Evolutionary conservation across 768 basidiomycete genomes (phyloP).

Genomic region (Holtermannia corniformis): DNA sequence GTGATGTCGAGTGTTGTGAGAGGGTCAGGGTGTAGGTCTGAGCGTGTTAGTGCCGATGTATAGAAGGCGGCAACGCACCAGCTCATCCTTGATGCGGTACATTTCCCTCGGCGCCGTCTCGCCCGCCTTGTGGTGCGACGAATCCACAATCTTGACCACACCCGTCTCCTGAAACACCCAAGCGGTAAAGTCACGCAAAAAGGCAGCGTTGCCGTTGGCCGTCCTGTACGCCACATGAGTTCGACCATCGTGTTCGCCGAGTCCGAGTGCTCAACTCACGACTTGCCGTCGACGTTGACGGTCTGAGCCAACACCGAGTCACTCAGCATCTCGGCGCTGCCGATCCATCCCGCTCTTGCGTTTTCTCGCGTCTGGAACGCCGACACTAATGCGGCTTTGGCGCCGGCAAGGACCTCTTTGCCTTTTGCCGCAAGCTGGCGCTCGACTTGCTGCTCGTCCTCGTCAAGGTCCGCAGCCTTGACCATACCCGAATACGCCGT

Average conservation of each 20-base stretch:
- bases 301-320: slow-evolving; percentile 63
- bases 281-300: slow-evolving; percentile 42
- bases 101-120: slow-evolving; percentile 54
- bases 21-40: slow-evolving; percentile 68
- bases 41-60: too few species aligned
- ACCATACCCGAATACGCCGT: slow-evolving; percentile 38
- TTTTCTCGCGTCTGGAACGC: slow-evolving; percentile 80
- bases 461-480: slow-evolving; percentile 49
- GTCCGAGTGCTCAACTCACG: slow-evolving; percentile 48
- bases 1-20: slow-evolving; percentile 53
- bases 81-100: slow-evolving; percentile 78
- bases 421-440: slow-evolving; percentile 46
- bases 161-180: slow-evolving; percentile 88
- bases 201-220: slow-evolving; percentile 63
- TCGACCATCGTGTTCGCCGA: not conserved
- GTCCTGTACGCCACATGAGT: slow-evolving; percentile 3
- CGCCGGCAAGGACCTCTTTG: slow-evolving; percentile 63
- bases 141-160: slow-evolving; percentile 63
- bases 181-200: slow-evolving; percentile 62
- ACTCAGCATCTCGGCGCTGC: slow-evolving; percentile 68
- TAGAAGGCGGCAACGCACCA: slow-evolving; percentile 48
- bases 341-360: slow-evolving; percentile 68
- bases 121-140: slow-evolving; percentile 61
- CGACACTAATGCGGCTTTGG: slow-evolving; percentile 63
- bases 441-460: slow-evolving; percentile 60